These are phyloP conservation scores for Moesziomyces globuligerus DNA, from an alignment of 1,284 basidiomycete genomes.

Conservation along the genomic window DNA sequence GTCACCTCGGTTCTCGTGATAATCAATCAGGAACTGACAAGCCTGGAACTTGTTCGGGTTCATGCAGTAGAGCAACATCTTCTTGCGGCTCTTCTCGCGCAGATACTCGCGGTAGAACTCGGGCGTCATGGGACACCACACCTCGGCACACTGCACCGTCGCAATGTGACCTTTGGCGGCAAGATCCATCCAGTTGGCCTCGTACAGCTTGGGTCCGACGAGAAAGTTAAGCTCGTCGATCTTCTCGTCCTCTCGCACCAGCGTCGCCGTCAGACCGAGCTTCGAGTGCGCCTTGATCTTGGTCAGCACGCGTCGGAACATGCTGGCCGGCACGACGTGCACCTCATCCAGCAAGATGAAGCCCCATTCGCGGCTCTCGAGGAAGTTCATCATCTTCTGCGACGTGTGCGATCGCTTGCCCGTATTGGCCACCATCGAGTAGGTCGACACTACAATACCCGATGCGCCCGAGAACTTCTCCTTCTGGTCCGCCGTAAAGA, in stretches of 20 bases:
- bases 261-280: constrained; percentile 73
- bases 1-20: constrained; percentile 96
- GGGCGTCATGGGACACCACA: constrained; percentile 99
- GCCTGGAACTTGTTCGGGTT: constrained; percentile 99
- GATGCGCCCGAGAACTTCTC: constrained; percentile 66
- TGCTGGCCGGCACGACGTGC: constrained; percentile 66
- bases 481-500: constrained; percentile 66
- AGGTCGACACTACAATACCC: constrained; percentile 67
- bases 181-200: constrained; percentile 99
- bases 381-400: constrained; percentile 68
- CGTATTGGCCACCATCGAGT: constrained; percentile 67
- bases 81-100: constrained; percentile 87
- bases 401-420: constrained; percentile 67
- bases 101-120: constrained; percentile 99
- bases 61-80: constrained; percentile 98
- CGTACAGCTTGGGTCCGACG: constrained; percentile 98
- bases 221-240: constrained; percentile 98
- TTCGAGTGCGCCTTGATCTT: constrained; percentile 67
- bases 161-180: constrained; percentile 99
- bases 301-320: constrained; percentile 67
- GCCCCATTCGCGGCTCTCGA: constrained; percentile 66
- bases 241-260: constrained; percentile 99
- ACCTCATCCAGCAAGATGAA: constrained; percentile 67
- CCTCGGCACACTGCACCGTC: constrained; percentile 95
- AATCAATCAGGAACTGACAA: constrained; percentile 97